These are phyloP conservation scores for Avicennia marina DNA, from an alignment of 257 asterid species.

Conservation along the genomic window DNA sequence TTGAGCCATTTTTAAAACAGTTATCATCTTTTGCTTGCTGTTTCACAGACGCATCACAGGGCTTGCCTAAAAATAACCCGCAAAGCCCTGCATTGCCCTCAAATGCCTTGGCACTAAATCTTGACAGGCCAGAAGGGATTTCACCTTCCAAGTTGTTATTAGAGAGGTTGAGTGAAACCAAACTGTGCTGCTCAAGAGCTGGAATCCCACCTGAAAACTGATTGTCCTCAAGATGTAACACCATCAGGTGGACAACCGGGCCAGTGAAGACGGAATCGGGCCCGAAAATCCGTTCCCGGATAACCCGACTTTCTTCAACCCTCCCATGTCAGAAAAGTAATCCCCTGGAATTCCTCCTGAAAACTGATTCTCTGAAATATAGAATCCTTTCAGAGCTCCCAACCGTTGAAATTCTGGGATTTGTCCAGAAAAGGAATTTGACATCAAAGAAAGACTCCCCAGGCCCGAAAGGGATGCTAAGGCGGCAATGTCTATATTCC, in stretches of 20 bases:
- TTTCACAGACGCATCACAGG: conserved; percentile 20
- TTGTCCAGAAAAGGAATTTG: conserved; percentile 62
- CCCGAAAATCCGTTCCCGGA: conserved; percentile 58
- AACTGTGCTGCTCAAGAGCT: conserved; percentile 25
- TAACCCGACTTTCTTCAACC: conserved; percentile 71
- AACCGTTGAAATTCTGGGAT: conserved; percentile 62
- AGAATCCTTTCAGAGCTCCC: conserved; percentile 48
- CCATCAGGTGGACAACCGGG: conserved; percentile 34
- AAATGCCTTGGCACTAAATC: conserved; percentile 34
- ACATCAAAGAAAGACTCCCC: conserved; percentile 39
- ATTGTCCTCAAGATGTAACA: conserved; percentile 59
- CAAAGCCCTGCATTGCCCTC: conserved; percentile 61
- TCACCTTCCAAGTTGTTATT: conserved; percentile 56
- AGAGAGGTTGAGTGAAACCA: conserved; percentile 41
- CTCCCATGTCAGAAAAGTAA: conserved; percentile 42
- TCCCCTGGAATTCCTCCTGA: conserved; percentile 64
- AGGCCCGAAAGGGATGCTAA: conserved; percentile 46
- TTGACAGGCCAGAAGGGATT: conserved; percentile 44
- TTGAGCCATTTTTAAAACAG: too few relatives aligned
- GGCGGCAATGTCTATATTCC: conserved; percentile 56
- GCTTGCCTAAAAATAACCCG: conserved; percentile 29
- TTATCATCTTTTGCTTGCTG: not conserved
- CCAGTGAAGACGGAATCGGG: conserved; percentile 48
- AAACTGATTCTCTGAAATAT: conserved; percentile 51
- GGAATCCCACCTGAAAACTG: conserved; percentile 62